Percentiles rank a stretch among this genome's conserved stretches.
Conservation (phyloP, 2,329 filamentous ascomycete genomes). For the Colletotrichum siamense region DNA sequence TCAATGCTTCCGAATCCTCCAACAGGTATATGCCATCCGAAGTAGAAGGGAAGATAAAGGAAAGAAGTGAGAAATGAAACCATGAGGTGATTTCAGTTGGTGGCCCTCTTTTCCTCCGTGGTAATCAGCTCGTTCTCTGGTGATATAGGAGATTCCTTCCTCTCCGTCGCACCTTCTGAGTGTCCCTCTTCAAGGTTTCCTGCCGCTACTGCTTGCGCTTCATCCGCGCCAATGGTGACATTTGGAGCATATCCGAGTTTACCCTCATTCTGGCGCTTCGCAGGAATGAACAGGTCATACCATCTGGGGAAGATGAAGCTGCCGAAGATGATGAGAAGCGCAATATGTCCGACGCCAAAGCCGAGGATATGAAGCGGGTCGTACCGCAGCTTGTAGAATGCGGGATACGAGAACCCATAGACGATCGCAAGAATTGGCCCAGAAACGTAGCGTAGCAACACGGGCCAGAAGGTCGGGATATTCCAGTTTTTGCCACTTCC, state of each 20-base stretch:
- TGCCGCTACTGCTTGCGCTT: constrained; percentile 16
- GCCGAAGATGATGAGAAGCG: constrained; percentile 49
- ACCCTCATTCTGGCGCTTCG: constrained; percentile 50
- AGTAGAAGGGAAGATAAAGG: background rate
- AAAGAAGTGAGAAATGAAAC: background rate
- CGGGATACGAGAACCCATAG: constrained; percentile 56
- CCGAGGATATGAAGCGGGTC: constrained; percentile 57
- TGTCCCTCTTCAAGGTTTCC: constrained; percentile 1
- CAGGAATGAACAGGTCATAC: constrained; percentile 57
- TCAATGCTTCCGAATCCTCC: background rate
- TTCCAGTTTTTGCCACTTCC: constrained; percentile 61
- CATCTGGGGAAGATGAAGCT: constrained; percentile 59
- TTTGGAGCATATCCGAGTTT: constrained; percentile 30
- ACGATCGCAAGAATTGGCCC: constrained; percentile 56
- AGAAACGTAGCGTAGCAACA: constrained; percentile 54
- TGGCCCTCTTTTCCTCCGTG: background rate
- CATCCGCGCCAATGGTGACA: constrained; percentile 14
- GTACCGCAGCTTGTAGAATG: constrained; percentile 51
- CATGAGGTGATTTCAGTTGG: background rate
- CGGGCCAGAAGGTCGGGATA: constrained; percentile 56
- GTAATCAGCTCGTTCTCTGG: background rate
- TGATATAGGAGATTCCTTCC: background rate
- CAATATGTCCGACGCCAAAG: constrained; percentile 52
- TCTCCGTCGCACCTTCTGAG: background rate
- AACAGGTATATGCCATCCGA: background rate